Evolutionary conservation across 2,329 filamentous ascomycete genomes (phyloP), one percentile per base, ranked within the genome.

Genomic region (Diaporthe aspalathi): DNA sequence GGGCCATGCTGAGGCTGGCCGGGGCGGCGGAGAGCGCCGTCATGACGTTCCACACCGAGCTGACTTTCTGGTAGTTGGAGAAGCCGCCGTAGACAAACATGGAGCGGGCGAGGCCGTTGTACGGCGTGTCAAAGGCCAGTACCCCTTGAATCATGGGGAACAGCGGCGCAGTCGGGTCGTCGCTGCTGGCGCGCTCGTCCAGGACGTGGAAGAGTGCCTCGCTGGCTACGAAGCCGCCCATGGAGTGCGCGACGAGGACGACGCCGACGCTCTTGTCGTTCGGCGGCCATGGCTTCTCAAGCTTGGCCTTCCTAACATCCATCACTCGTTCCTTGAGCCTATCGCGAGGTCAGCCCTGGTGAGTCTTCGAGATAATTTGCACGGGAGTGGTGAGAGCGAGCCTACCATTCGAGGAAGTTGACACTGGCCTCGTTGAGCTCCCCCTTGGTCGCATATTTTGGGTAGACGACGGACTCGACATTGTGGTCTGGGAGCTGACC

Each of bases 111-210:
- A 89, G 85, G 8, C 91, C 91, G 70, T 94, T 90, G 80, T 92
- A 97, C 0, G 94, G 94, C 0, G 94, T 97, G 80, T 97, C 94
- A 76, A 96, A 96, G 8, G 93, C 90, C 43, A 97, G 85, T 20
- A 97, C 86, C 63, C 92, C 94, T 77, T 94, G 92, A 72, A 97
- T 92, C 68, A 93, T 88, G 0, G 94, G 94, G 79, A 97, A 97
- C 80, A 94, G 89, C 16, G 77, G 75, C 1, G 69, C 56, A 0
- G 70, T 72, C 1, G 75, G 74, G 9, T 80, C 76, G 1, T 75
- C 74, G 32, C 78, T 71, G n/a, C 79, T 77, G 47, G 75, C 78
- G 16, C 90, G 85, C 75, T 93, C 93, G 72, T 90, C 88, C 53
- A 93, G 78, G 52, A 94, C 86, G 32, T 91, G 87, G 74, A 96